Conservation (phyloP, 495 filamentous ascomycete species). For the Hypoxylon trugodes region DNA sequence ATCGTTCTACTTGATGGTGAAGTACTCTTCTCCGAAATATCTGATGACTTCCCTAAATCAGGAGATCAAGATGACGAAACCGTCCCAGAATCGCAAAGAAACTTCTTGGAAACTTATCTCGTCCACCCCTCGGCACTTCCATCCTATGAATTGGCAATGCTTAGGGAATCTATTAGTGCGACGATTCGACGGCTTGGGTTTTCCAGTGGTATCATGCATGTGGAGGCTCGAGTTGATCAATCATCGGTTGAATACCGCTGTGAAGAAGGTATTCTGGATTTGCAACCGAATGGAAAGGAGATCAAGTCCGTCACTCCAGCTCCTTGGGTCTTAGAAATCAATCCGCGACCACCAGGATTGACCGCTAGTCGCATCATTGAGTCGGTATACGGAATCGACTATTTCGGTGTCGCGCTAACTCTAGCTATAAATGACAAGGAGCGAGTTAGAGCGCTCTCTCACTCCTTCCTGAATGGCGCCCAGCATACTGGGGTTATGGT, state of each 20-base stretch:
- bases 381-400: constrained; percentile 54
- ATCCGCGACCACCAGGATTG: constrained; percentile 49
- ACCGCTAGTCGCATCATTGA: constrained; percentile 41
- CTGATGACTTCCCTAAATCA: constrained; percentile 60
- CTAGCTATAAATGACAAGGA: constrained; percentile 42
- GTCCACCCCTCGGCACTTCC: constrained; percentile 53
- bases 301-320: constrained; percentile 1
- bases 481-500: constrained; percentile 40
- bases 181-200: constrained; percentile 41
- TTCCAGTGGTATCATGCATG: constrained; percentile 40
- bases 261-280: constrained; percentile 22
- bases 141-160: constrained; percentile 41
- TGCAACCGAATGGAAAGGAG: constrained; percentile 2
- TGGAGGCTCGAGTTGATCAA: constrained; percentile 40
- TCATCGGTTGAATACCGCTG: constrained; percentile 36
- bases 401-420: constrained; percentile 46
- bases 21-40: constrained; percentile 59
- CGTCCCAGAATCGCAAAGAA: constrained; percentile 36
- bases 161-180: constrained; percentile 38
- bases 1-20: constrained; percentile 59
- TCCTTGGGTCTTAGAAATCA: constrained; percentile 50
- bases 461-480: constrained; percentile 40
- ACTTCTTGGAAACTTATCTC: constrained; percentile 51
- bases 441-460: constrained; percentile 39
- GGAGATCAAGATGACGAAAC: constrained; percentile 47